phyloP scores from a whole-genome alignment of 805 yeast species.

The Metschnikowia henanensis region DNA sequence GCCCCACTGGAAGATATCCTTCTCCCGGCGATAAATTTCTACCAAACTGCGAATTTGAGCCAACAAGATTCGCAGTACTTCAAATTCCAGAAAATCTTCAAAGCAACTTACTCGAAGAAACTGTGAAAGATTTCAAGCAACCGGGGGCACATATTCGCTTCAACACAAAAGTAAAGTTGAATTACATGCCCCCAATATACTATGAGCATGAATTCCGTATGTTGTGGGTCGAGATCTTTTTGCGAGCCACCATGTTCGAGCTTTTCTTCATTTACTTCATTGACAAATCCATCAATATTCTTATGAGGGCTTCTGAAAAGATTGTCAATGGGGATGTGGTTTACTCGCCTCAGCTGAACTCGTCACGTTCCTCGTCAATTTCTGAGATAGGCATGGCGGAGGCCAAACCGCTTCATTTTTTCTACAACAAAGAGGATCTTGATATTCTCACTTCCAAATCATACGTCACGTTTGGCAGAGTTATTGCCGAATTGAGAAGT shows the following conservation, averaged over 20 bases:
- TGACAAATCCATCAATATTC: conserved; percentile 36
- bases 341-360: conserved; percentile 6
- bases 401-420: conserved; percentile 8
- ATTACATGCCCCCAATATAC: conserved; percentile 28
- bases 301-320: conserved; percentile 20
- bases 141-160: conserved; percentile 1
- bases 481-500: conserved; percentile 34
- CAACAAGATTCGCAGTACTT: conserved; percentile 3
- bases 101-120: conserved; percentile 2
- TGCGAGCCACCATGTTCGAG: conserved; percentile 27
- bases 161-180: background rate
- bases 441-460: conserved; percentile 31
- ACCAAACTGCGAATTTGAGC: conserved; percentile 1
- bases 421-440: conserved; percentile 31
- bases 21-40: conserved; percentile 3
- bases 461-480: conserved; percentile 34
- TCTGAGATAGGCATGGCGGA: background rate
- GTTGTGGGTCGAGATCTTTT: conserved; percentile 34
- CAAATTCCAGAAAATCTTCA: conserved; percentile 1
- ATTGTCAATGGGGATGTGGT: conserved; percentile 19
- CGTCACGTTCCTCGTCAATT: conserved; percentile 2
- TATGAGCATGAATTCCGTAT: conserved; percentile 17
- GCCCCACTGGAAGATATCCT: background rate
- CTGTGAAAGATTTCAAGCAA: conserved; percentile 6
- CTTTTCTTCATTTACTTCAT: conserved; percentile 37